Evolutionary conservation across 495 filamentous ascomycete species (phyloP).

Genomic region (Amorphotheca resinae): DNA sequence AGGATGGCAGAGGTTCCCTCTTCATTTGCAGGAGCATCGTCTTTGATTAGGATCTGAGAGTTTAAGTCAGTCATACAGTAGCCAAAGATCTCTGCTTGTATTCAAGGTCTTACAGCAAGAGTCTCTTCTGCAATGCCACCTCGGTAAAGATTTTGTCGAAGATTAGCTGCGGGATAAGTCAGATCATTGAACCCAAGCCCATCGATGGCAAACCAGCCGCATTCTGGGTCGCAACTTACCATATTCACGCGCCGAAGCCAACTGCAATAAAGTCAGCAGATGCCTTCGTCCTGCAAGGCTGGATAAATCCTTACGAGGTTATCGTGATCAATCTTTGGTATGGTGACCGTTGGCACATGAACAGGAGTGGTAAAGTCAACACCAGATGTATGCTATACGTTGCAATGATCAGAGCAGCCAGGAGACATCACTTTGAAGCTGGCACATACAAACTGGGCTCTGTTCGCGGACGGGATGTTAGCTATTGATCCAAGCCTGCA

Average conservation of each 20-base stretch:
- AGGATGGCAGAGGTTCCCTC: constrained; percentile 11
- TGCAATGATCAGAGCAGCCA: constrained; percentile 1
- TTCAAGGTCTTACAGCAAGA: constrained; percentile 48
- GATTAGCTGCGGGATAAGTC: constrained; percentile 33
- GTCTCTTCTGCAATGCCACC: constrained; percentile 50
- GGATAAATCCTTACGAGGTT: constrained; percentile 32
- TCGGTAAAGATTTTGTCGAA: constrained; percentile 47
- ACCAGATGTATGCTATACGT: constrained; percentile 29
- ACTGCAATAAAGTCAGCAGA: constrained; percentile 11
- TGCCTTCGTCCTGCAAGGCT: too few relatives aligned
- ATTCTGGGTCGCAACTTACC: constrained; percentile 25
- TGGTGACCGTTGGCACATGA: constrained; percentile 32
- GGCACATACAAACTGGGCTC: constrained; percentile 20
- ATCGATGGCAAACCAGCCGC: neutral
- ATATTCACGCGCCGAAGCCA: constrained; percentile 28
- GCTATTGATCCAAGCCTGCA: too few relatives aligned
- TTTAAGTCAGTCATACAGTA: constrained; percentile 12
- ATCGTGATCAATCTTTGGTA: constrained; percentile 43
- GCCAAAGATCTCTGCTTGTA: too few relatives aligned
- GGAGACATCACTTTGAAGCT: neutral
- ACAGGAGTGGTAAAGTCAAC: constrained; percentile 23
- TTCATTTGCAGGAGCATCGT: constrained; percentile 22
- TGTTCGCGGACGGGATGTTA: constrained; percentile 13
- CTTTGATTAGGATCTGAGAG: constrained; percentile 40
- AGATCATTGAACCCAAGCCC: neutral